phyloP scores from a whole-genome alignment of 163 green algal species.

The Volvox carteri region DNA sequence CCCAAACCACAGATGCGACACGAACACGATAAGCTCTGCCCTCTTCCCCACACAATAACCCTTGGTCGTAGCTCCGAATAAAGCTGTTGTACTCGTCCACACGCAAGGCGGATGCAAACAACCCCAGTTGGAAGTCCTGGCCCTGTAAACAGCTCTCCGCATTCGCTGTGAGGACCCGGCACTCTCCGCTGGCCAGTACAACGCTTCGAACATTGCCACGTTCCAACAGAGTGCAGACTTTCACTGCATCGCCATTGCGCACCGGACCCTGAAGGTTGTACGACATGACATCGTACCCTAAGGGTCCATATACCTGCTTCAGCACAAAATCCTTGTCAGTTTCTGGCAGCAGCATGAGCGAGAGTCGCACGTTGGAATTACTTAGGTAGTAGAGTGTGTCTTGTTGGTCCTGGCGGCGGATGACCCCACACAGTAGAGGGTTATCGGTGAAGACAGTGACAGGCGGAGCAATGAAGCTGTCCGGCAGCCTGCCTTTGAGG shows the following conservation, averaged over 20 bases:
- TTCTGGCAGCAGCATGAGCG: background rate
- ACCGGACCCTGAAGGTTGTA: background rate
- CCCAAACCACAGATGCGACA: background rate
- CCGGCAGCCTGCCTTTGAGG: background rate
- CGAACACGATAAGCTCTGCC: background rate
- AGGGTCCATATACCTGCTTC: background rate
- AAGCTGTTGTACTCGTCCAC: constrained; percentile 16
- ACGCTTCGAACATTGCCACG: background rate
- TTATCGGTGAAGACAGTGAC: background rate
- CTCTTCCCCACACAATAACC: background rate
- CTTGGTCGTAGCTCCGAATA: background rate
- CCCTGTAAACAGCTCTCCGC: background rate
- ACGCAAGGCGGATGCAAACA: background rate
- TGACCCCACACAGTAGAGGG: background rate
- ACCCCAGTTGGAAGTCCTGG: background rate
- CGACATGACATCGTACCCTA: background rate
- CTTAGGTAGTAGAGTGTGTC: background rate
- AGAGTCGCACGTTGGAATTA: background rate
- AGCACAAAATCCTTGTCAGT: background rate
- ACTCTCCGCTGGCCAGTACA: background rate
- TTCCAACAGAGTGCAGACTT: background rate
- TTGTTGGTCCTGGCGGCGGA: background rate
- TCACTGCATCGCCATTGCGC: background rate
- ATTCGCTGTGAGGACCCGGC: background rate
- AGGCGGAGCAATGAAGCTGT: background rate